These are phyloP conservation scores for Leavenworthia alabamica DNA, from an alignment of 345 rosid genomes.

Conservation along the genomic window DNA sequence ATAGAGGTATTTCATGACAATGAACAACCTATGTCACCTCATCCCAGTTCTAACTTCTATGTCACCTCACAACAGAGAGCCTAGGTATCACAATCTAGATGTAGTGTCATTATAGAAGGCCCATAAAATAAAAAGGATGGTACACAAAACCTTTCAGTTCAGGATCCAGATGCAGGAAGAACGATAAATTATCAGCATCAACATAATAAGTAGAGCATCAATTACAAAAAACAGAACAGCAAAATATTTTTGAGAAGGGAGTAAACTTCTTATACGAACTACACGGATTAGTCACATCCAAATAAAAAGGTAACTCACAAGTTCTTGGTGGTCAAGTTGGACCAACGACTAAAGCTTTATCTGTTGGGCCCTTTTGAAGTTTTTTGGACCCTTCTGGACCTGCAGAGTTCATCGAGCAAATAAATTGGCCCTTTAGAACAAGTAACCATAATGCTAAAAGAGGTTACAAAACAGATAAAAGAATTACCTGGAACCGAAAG, in stretches of 20 bases:
- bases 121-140: not conserved
- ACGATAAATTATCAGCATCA: slow-evolving; percentile 27
- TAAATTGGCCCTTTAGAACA: not conserved
- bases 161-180: slow-evolving; percentile 46
- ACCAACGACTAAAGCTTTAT: slow-evolving; percentile 64
- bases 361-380: slow-evolving; percentile 40
- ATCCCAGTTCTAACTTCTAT: not conserved
- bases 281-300: not conserved
- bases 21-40: not conserved
- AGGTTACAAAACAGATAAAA: not conserved
- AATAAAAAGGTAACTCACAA: slow-evolving; percentile 35
- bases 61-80: too few species aligned
- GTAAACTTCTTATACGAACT: not conserved
- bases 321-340: slow-evolving; percentile 52
- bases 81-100: not conserved
- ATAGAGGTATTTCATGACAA: not conserved
- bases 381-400: slow-evolving; percentile 48
- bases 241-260: not conserved
- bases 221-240: not conserved
- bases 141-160: slow-evolving; percentile 53
- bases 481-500: slow-evolving; percentile 40
- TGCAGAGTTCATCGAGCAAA: slow-evolving; percentile 25
- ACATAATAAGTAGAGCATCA: not conserved
- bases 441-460: not conserved
- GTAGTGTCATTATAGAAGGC: not conserved